Conservation (phyloP, 495 filamentous ascomycete species). For the Pseudomonodictys pantanalensis region DNA sequence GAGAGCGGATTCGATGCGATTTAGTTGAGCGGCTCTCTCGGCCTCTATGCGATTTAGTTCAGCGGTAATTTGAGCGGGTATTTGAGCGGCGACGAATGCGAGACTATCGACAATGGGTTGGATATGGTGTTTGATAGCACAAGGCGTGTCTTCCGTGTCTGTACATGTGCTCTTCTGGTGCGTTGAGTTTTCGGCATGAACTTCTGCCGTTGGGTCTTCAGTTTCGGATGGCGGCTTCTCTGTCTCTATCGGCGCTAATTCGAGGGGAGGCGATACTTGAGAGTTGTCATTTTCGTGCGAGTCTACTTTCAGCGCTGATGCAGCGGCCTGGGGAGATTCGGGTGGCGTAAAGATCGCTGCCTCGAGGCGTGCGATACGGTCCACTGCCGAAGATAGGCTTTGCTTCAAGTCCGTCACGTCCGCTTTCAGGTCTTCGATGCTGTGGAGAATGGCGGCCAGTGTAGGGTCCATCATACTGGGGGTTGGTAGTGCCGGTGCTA, state of each 20-base stretch:
- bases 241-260: no score
- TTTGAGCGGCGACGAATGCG: neutral
- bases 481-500: neutral
- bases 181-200: neutral
- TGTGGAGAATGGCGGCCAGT: neutral
- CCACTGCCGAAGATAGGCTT: conserved; percentile 5
- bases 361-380: conserved; percentile 10
- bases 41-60: conserved; percentile 3
- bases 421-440: conserved; percentile 2
- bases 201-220: neutral
- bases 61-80: neutral
- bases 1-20: neutral
- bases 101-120: conserved; percentile 7
- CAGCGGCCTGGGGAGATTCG: neutral
- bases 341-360: neutral
- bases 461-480: neutral
- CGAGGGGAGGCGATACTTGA: neutral
- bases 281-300: neutral
- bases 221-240: neutral
- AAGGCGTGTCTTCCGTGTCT: neutral
- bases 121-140: neutral
- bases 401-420: neutral
- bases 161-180: no score
- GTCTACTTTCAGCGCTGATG: neutral
- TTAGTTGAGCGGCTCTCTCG: neutral